These are phyloP conservation scores for Fragaria nilgerrensis DNA, from an alignment of 306 rosid genomes.

Conservation along the genomic window DNA sequence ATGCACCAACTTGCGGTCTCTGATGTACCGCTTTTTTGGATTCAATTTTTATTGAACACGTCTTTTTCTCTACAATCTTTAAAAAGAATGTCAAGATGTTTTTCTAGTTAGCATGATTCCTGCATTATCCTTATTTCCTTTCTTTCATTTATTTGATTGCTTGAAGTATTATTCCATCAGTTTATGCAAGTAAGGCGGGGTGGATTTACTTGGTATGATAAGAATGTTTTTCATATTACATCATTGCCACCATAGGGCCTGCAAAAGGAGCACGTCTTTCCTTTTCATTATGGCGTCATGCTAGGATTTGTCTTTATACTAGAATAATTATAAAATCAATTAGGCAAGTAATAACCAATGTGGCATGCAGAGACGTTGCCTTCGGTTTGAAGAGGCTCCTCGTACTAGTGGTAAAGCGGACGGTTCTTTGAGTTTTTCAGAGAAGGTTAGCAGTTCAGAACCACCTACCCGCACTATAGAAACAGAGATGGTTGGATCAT, in stretches of 20 bases:
- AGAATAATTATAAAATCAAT: constrained; percentile 22
- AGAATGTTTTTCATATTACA: constrained; percentile 3
- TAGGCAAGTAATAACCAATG: constrained; percentile 40
- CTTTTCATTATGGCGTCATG: background rate
- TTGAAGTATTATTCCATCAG: background rate
- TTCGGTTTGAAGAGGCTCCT: constrained; percentile 53
- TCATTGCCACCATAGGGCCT: background rate
- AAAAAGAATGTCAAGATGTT: background rate
- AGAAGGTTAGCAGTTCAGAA: constrained; percentile 18
- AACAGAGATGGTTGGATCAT: constrained; percentile 18
- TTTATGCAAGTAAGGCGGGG: background rate
- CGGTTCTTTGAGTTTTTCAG: constrained; percentile 19
- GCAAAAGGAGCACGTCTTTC: constrained; percentile 16
- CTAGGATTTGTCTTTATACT: constrained; percentile 1
- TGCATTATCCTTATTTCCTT: background rate
- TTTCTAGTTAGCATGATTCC: background rate
- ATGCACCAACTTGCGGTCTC: background rate
- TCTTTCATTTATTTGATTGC: background rate
- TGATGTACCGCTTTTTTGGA: background rate
- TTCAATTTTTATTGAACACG: background rate
- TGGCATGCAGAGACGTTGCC: constrained; percentile 53
- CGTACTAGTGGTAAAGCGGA: constrained; percentile 22
- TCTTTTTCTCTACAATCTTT: background rate
- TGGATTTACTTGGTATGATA: constrained; percentile 19
- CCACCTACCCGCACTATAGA: constrained; percentile 14